Base-by-base conservation (phyloP, 2,329 filamentous ascomycete genomes). In the Pseudopithomyces maydicus region DNA sequence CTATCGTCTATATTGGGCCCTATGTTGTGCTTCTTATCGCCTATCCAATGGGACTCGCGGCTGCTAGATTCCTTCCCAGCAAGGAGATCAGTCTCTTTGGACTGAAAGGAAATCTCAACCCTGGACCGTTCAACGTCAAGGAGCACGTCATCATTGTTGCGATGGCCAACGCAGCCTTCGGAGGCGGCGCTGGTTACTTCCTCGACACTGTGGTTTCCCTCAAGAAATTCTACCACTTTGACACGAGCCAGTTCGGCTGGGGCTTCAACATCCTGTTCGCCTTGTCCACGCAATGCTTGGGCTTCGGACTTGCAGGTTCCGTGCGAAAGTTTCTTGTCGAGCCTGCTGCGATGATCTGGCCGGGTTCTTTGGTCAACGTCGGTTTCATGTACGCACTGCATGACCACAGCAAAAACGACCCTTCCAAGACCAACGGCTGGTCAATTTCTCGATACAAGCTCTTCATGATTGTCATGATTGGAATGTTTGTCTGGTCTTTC, bases 401-500 rank as follows among this genome's bases (percentile, higher is more conserved):
- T 52, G 60, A 68, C n/a, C 44, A 32, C 57, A 61, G 39, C 50
- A 58, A 15, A 62, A 66, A 17, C 20, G 44, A 47, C 11, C 44
- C 44, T 59, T 57, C 43, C 46, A 62, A 23, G 60, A 66, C 61
- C 61, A 7, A 62, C 58, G 5, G 63, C 0, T 84, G 92, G 92
- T 88, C 78, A 39, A 89, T 96, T 50, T 91, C 89, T 60, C 83
- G 91, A 46, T 93, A 91, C 84, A 89, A 87, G 62, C 95, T 96
- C 78, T 96, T 96, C 78, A 86, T 90, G 65, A 78, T 87, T 32
- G 85, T 93, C 42, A 92, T 90, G 82, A 73, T 83, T 3, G 83
- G 82, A 10, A 87, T 89, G 0, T 94, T 93, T 63, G 73, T 85
- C 19, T 96, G 94, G 77, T 96, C 96, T 77, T 95, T 95, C 73